Evolutionary conservation across 1,284 basidiomycete species (phyloP), one percentile per base, ranked within the genome.

Genomic region (Cutaneotrichosporon sp.): DNA sequence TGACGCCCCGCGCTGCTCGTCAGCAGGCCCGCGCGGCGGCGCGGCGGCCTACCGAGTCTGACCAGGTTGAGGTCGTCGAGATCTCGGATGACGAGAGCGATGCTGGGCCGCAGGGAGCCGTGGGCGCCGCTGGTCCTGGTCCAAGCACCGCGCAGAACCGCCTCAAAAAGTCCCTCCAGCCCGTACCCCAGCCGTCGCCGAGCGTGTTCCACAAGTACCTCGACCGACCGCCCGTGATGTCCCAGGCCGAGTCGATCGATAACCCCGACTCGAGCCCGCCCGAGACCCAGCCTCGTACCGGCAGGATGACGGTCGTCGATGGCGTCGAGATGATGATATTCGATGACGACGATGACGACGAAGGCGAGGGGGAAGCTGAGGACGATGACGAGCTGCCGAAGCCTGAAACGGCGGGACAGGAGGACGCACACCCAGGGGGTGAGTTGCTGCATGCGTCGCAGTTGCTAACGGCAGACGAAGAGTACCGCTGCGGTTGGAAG

Each of bases 101-200:
- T 30, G 26, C 7, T 30, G 26, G 10, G 26, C n/a, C n/a, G n/a
- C n/a, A n/a, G 8, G 44, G 2, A 21, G 17, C 34, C 4, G 33
- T 46, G 4, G 50, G 52, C 39, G 46, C 35, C 26, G 50, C 55
- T 7, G 54, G 57, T 2, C 57, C 57, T 0, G 57, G 57, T 4
- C 57, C 57, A 2, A 23, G 38, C 17, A 59, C 57, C 2, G 17
- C 33, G 3, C 52, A 51, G 15, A 36, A 35, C 18, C 36, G 41
- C 30, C 18, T 23, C 26, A 30, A 33, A n/a, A 37, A 26, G 2
- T 21, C 22, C 2, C 53, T 61, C 15, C 46, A 18, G 14, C 57
- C 57, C 3, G 57, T 61, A 4, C 57, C 57, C 1, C 57, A 59
- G 17, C 57, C 55, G 3, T 55, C 52, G 3, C 51, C 52, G 8